Conservation (phyloP, 2,329 filamentous ascomycete genomes). For the Penicillium sp. region DNA sequence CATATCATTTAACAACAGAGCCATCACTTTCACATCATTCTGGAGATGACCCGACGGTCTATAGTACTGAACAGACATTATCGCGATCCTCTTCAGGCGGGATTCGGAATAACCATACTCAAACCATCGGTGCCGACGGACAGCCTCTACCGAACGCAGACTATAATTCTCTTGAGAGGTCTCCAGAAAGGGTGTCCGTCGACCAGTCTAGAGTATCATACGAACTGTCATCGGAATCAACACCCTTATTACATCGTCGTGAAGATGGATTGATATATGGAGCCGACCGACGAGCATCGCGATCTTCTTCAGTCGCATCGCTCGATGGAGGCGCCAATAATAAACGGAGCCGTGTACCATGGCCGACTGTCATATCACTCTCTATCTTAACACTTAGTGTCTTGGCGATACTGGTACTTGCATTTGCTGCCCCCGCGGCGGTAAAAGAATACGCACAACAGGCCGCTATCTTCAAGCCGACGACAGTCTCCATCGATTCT, state of each 20-base stretch:
- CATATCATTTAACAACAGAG: constrained; percentile 3
- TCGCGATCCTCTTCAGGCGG: neutral
- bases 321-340: constrained; percentile 19
- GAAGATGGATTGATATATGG: constrained; percentile 35
- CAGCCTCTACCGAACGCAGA: constrained; percentile 30
- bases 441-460: constrained; percentile 83
- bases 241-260: constrained; percentile 39
- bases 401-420: constrained; percentile 68
- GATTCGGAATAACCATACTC: neutral
- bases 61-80: neutral
- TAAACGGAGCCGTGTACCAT: constrained; percentile 49
- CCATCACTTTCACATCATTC: constrained; percentile 6
- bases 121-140: constrained; percentile 33
- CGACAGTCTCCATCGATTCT: constrained; percentile 76
- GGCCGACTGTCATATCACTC: constrained; percentile 76
- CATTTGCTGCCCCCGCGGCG: constrained; percentile 74
- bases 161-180: constrained; percentile 19
- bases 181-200: constrained; percentile 15
- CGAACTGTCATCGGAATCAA: constrained; percentile 42
- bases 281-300: constrained; percentile 21
- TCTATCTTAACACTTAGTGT: constrained; percentile 59
- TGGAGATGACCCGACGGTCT: neutral
- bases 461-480: constrained; percentile 76
- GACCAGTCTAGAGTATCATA: constrained; percentile 27
- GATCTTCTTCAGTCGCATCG: constrained; percentile 24